Evolutionary conservation across 805 yeast genomes (phyloP), one percentile per base, ranked within the genome.

Genomic region (Teunomyces gatunensis): DNA sequence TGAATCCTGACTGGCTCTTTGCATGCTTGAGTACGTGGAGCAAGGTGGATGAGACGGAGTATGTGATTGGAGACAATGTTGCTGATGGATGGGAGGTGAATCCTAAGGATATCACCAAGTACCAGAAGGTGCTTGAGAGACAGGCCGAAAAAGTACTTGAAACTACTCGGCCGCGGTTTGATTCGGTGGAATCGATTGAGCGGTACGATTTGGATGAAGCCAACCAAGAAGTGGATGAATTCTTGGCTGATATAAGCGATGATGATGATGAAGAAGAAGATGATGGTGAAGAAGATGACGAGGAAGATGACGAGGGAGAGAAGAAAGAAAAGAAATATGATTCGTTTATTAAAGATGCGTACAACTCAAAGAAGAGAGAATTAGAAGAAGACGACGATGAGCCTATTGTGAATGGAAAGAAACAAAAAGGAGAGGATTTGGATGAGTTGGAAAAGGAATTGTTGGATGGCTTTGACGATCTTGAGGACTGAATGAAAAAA

Each of bases 1-100:
- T 92, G 15, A 85, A 84, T 58, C 91, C 96, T 2, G 94, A 88
- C 58, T 92, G 99, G 99, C 67, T 92, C 2, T 91, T 91, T 68
- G 83, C 85, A 32, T 87, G 97, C 64, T 73, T 92, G 54, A 83
- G 90, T 6, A 68, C 77, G 21, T 92, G 98, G 98, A 72, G 73
- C 47, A 78, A 77, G 40, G 84, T 83, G 0, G 81, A 83, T 13
- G 94, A 85, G 53, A 71, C 62, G 2, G 80, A 78, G 3, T 91
- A 74, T 59, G 62, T 73, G 35, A 70, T 90, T 15, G 67, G 75
- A 5, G 77, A 80, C n/a, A 74, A 73, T 4, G 74, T 75, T 17
- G 77, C 75, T 1, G 74, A 71, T 32, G 69, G 68, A 32, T 62
- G 77, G 60, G 60, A 75, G 12, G 71, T 75, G 32, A 62, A 76